phyloP scores from a whole-genome alignment of 2,329 filamentous ascomycete species.

The Bipolaris zeicola region DNA sequence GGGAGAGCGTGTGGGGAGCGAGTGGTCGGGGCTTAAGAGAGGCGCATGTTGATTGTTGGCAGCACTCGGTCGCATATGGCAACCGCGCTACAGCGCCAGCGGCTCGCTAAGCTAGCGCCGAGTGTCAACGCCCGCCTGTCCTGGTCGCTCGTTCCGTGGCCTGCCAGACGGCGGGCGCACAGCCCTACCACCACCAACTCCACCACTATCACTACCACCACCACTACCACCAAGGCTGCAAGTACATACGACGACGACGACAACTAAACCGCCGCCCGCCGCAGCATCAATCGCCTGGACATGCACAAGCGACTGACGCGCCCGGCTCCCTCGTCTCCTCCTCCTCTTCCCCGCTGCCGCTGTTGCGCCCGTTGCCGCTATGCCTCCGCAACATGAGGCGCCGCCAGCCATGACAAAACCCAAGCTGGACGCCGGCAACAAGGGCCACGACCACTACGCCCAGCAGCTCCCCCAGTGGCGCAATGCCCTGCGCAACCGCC shows the following conservation, averaged over 20 bases:
- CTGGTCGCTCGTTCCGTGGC: slow-evolving; percentile 5
- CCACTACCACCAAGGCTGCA: not conserved
- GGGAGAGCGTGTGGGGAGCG: slow-evolving; percentile 17
- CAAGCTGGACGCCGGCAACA: slow-evolving; percentile 72
- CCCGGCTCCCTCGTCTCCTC: not conserved
- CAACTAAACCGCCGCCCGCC: not conserved
- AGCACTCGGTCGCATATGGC: slow-evolving; percentile 22
- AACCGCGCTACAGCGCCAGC: slow-evolving; percentile 19
- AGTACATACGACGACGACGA: no score
- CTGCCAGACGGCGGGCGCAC: slow-evolving; percentile 6
- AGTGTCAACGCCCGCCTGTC: slow-evolving; percentile 13
- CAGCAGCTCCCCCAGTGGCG: slow-evolving; percentile 85
- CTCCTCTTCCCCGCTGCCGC: slow-evolving; percentile 15
- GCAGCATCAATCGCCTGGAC: slow-evolving; percentile 12
- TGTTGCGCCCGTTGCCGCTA: slow-evolving; percentile 19
- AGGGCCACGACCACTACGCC: slow-evolving; percentile 76
- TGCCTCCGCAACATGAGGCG: slow-evolving; percentile 34
- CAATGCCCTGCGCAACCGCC: slow-evolving; percentile 77
- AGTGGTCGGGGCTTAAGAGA: slow-evolving; percentile 24
- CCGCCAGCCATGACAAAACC: slow-evolving; percentile 15
- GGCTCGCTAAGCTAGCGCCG: slow-evolving; percentile 16
- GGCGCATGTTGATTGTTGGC: slow-evolving; percentile 26
- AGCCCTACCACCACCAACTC: slow-evolving; percentile 1
- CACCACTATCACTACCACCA: not conserved
- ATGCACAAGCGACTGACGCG: slow-evolving; percentile 17